A percentile compares a stretch with the other conserved stretches of the same genome.
phyloP scores from a whole-genome alignment of 441 rosid genomes.

The Corymbia calophylla region DNA sequence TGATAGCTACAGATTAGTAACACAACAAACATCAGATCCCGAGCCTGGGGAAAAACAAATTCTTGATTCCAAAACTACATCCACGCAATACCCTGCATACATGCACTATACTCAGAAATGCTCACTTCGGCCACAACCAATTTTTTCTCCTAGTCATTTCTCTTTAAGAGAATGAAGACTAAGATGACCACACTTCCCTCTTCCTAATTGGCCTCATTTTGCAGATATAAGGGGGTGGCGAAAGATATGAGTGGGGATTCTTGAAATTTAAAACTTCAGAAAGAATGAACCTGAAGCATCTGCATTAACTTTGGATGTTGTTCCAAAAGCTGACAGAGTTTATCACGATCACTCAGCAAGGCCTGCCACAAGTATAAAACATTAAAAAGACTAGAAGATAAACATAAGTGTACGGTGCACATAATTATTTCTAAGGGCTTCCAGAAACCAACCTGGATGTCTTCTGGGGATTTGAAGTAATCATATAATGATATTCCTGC shows the following conservation, averaged over 20 bases:
- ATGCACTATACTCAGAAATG: background rate
- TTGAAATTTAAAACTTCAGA: background rate
- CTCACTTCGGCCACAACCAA: background rate
- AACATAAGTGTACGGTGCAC: background rate
- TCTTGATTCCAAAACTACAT: background rate
- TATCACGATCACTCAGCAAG: slow-evolving; percentile 77
- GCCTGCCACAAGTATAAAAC: slow-evolving; percentile 35
- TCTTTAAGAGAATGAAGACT: background rate
- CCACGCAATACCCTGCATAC: background rate
- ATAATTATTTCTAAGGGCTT: background rate
- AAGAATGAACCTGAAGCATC: slow-evolving; percentile 83
- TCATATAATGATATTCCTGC: slow-evolving; percentile 83
- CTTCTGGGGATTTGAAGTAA: slow-evolving; percentile 88
- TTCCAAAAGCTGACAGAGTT: slow-evolving; percentile 95
- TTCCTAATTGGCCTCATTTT: background rate
- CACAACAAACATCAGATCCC: background rate
- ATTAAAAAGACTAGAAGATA: slow-evolving; percentile 8
- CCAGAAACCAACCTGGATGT: slow-evolving; percentile 60
- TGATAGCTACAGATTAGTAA: background rate
- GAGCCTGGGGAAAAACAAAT: background rate
- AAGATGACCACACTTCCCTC: background rate
- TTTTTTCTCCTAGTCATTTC: background rate
- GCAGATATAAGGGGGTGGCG: background rate
- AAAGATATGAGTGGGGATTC: background rate
- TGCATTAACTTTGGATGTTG: slow-evolving; percentile 94